Evolutionary conservation across 2,329 filamentous ascomycete genomes (phyloP), one percentile per base, ranked within the genome.

Genomic region (Acrocalymma vagum): DNA sequence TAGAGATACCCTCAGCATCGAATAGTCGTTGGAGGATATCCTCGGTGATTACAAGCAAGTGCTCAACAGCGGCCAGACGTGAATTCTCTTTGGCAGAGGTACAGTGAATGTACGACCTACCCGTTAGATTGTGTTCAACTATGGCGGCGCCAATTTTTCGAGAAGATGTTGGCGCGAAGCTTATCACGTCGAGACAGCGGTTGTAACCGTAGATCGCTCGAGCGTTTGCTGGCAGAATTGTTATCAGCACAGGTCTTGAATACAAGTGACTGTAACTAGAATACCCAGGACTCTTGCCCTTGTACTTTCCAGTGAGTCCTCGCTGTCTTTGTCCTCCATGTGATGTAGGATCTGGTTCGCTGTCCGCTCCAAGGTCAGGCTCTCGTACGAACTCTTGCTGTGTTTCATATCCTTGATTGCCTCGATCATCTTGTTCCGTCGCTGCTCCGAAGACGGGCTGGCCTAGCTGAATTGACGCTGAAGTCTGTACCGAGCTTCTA

Each of bases 101-200:
- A 40, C 64, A 68, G 43, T 69, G 65, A 6, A 68, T 50, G 40
- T 58, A 69, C 7, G 64, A 65, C 38, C 58, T 63, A 55, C 59
- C 63, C 34, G 48, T 58, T 27, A 58, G 59, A 52, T 62, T 64
- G 55, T 69, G 65, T 47, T 69, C 65, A 46, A 69, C 60, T 48
- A 68, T 65, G 42, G 62, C 63, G 48, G 63, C 65, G 36, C 51
- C 61, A 45, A 63, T 63, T 53, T 57, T 63, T 51, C 55, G 57
- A 44, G 60, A 61, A 24, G 60, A 65, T 47, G 58, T 61, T 33
- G 56, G 55, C 16, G 61, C 59, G 58, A 59, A 68, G 46, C 58
- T 67, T 54, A 69, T 60, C 39, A 67, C 51, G 53, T 69, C 65
- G 53, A 69, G 61, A 51, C 48, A 55, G 24, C 65, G 63, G 45